These are phyloP conservation scores for Trichosporon asahii DNA, from an alignment of 1,284 basidiomycete genomes.

Conservation along the genomic window DNA sequence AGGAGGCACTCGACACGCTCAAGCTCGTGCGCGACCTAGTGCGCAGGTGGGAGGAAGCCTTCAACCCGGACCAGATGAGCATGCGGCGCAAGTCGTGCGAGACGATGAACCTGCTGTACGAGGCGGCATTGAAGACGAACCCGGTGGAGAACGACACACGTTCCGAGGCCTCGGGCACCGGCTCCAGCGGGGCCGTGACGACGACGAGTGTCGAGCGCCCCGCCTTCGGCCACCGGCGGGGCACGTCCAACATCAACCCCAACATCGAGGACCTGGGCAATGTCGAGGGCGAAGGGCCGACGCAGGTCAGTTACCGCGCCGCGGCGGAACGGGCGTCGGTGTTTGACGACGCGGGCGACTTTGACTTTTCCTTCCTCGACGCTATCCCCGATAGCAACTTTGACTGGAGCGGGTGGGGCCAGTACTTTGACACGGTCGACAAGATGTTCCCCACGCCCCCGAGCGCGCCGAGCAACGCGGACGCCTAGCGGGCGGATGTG, in stretches of 20 bases:
- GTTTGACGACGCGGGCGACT: slow-evolving; percentile 18
- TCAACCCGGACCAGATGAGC: slow-evolving; percentile 73
- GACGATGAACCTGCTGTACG: slow-evolving; percentile 87
- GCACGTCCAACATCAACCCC: slow-evolving; percentile 8
- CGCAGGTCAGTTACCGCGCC: slow-evolving; percentile 15
- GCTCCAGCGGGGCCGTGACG: slow-evolving; percentile 44
- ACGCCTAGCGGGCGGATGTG: not conserved
- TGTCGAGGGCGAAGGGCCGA: slow-evolving; percentile 17
- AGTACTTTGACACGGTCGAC: slow-evolving; percentile 27
- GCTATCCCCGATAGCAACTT: slow-evolving; percentile 80
- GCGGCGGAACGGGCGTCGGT: slow-evolving; percentile 12
- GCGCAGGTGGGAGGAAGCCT: slow-evolving; percentile 69
- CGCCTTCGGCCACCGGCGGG: not conserved
- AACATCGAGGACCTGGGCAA: slow-evolving; percentile 5
- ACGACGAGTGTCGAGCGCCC: slow-evolving; percentile 2
- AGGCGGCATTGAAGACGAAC: slow-evolving; percentile 73
- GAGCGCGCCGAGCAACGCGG: slow-evolving; percentile 4
- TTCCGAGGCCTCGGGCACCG: slow-evolving; percentile 34
- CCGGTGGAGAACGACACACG: slow-evolving; percentile 38
- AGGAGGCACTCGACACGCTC: slow-evolving; percentile 67
- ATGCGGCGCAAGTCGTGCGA: slow-evolving; percentile 72
- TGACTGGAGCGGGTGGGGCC: slow-evolving; percentile 61
- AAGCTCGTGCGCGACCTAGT: slow-evolving; percentile 77
- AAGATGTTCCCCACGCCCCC: slow-evolving; percentile 15
- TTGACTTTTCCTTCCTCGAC: slow-evolving; percentile 71